phyloP scores from a whole-genome alignment of 495 filamentous ascomycete species.

The Aeminium ludgeri region DNA sequence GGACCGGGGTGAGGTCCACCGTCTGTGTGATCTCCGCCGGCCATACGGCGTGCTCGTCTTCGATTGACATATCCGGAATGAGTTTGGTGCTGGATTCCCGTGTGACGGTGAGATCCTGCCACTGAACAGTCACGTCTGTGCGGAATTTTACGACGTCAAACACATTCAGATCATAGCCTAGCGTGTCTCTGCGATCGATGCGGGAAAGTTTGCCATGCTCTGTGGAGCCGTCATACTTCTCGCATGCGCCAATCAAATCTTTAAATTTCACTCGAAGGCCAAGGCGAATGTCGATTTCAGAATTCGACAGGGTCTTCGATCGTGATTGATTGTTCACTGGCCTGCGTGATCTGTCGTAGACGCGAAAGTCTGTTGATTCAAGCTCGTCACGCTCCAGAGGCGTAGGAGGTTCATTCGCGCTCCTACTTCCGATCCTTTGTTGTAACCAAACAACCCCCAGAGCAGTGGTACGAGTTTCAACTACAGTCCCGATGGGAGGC shows the following conservation, averaged over 20 bases:
- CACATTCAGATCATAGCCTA: constrained; percentile 43
- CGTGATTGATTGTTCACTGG: neutral
- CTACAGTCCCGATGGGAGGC: constrained; percentile 31
- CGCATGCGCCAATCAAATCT: constrained; percentile 29
- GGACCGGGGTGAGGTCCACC: constrained; percentile 22
- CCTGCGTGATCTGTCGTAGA: constrained; percentile 20
- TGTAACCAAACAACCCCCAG: constrained; percentile 35
- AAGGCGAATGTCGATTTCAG: constrained; percentile 16
- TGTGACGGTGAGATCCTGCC: constrained; percentile 41
- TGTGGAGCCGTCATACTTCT: constrained; percentile 31
- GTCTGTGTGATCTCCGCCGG: constrained; percentile 41
- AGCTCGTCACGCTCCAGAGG: constrained; percentile 14
- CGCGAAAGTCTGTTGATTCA: constrained; percentile 14
- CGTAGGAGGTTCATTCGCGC: constrained; percentile 6
- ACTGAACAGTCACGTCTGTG: constrained; percentile 35
- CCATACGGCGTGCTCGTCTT: constrained; percentile 38
- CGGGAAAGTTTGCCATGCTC: constrained; percentile 20
- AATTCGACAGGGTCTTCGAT: constrained; percentile 7
- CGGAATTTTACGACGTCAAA: constrained; percentile 32
- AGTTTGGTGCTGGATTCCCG: constrained; percentile 28
- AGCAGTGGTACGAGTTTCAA: constrained; percentile 27
- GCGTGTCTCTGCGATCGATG: constrained; percentile 32
- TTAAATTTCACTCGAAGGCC: constrained; percentile 37
- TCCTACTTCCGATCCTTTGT: constrained; percentile 2
- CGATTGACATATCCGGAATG: constrained; percentile 30